phyloP scores from a whole-genome alignment of 257 asterid genomes.

The Solanum virginianum region DNA sequence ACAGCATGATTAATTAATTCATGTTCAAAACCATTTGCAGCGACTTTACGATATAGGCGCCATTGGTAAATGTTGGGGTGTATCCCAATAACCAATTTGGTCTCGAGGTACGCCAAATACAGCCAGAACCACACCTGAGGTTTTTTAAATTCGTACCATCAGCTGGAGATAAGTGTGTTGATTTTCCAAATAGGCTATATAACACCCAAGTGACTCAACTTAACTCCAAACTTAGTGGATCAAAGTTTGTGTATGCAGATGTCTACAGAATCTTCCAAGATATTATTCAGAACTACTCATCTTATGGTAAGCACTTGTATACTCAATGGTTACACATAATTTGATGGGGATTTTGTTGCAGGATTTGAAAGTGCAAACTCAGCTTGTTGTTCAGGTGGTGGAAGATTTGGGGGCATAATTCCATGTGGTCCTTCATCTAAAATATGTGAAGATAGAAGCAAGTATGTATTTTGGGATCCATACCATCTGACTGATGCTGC shows the following conservation, averaged over 20 bases:
- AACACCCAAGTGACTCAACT: conserved; percentile 41
- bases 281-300: conserved; percentile 28
- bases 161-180: conserved; percentile 38
- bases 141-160: too few species aligned
- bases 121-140: too few species aligned
- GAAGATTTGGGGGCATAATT: conserved; percentile 53
- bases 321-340: not conserved
- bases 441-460: conserved; percentile 51
- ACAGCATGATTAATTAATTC: not conserved
- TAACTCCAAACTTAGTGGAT: conserved; percentile 24
- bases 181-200: conserved; percentile 40
- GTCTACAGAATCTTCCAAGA: conserved; percentile 43
- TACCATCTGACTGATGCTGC: conserved; percentile 69
- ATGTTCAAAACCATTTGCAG: conserved; percentile 13
- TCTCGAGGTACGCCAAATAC: too few species aligned
- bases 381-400: conserved; percentile 50
- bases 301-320: conserved; percentile 25
- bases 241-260: conserved; percentile 53
- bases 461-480: conserved; percentile 76
- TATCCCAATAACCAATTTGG: too few species aligned
- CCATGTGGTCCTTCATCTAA: conserved; percentile 61
- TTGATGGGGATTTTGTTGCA: not conserved
- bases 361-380: conserved; percentile 51
- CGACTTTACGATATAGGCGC: conserved; percentile 58
- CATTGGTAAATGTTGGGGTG: conserved; percentile 66